Conservation (phyloP, 106 monocot genomes). For the Dioscorea dumetorum region DNA sequence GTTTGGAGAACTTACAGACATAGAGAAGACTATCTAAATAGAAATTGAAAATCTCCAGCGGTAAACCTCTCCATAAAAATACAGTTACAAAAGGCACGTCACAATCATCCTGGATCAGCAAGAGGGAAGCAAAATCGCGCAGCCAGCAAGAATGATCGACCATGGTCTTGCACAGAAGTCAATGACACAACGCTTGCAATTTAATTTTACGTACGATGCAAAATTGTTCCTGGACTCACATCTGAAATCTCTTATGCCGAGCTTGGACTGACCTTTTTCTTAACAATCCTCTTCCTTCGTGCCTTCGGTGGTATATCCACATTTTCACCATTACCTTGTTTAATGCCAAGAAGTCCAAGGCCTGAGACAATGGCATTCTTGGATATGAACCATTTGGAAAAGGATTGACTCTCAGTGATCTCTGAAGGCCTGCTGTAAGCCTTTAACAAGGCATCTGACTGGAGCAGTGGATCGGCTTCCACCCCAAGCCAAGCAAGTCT, state of each 20-base stretch:
- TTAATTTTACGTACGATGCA: too few species aligned
- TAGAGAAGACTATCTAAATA: too few species aligned
- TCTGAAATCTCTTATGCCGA: conserved; percentile 15
- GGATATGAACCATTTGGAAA: conserved; percentile 83
- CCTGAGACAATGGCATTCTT: conserved; percentile 86
- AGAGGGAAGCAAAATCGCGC: too few species aligned
- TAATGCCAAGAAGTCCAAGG: conserved; percentile 78
- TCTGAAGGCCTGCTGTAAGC: conserved; percentile 60
- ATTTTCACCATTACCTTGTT: conserved; percentile 31
- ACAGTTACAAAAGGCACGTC: too few species aligned
- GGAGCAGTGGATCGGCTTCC: conserved; percentile 64
- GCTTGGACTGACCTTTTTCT: conserved; percentile 53
- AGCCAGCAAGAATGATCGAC: too few species aligned
- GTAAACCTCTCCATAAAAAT: too few species aligned
- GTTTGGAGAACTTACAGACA: too few species aligned
- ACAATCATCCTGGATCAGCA: too few species aligned
- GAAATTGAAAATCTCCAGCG: too few species aligned
- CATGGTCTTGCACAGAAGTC: too few species aligned
- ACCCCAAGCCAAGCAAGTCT: conserved; percentile 86
- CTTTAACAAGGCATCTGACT: conserved; percentile 63
- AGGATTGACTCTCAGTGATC: conserved; percentile 19
- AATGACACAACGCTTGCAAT: too few species aligned
- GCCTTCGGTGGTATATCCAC: conserved; percentile 30
- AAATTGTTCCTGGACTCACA: too few species aligned
- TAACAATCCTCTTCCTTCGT: conserved; percentile 64